Conservation (phyloP, 1,284 basidiomycete species). For the Calocybe gambosa region DNA sequence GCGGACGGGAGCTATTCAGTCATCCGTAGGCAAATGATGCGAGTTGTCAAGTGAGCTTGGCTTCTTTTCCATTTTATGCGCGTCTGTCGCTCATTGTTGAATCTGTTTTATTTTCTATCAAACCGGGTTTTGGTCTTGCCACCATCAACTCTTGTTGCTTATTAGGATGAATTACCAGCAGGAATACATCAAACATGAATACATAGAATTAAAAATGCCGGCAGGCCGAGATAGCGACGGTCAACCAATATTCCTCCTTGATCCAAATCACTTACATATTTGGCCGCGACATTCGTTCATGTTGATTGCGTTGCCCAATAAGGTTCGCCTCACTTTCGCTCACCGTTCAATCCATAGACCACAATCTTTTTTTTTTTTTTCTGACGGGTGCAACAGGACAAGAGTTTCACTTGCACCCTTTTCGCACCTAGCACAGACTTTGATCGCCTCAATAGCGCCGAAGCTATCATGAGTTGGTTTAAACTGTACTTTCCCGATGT, state of each 20-base stretch:
- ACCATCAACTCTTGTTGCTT: slow-evolving; percentile 18
- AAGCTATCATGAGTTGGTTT: slow-evolving; percentile 75
- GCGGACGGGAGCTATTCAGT: slow-evolving; percentile 88
- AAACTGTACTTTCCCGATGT: slow-evolving; percentile 83
- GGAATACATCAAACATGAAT: slow-evolving; percentile 92
- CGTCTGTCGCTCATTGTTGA: slow-evolving; percentile 14
- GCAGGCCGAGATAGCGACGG: slow-evolving; percentile 61
- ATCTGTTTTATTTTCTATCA: slow-evolving; percentile 22
- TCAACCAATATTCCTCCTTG: slow-evolving; percentile 71
- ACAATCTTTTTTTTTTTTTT: slow-evolving; percentile 13
- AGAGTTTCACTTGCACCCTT: slow-evolving; percentile 85
- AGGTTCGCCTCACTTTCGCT: slow-evolving; percentile 46
- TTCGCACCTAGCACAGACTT: slow-evolving; percentile 86
- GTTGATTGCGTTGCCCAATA: slow-evolving; percentile 97
- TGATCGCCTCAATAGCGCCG: slow-evolving; percentile 55
- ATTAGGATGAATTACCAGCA: slow-evolving; percentile 89
- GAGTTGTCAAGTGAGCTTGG: slow-evolving; percentile 67
- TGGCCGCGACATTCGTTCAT: slow-evolving; percentile 99
- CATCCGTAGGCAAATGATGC: slow-evolving; percentile 85
- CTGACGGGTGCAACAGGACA: slow-evolving; percentile 47
- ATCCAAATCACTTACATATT: slow-evolving; percentile 95
- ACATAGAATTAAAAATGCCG: slow-evolving; percentile 95
- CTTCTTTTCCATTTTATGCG: slow-evolving; percentile 19
- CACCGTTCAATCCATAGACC: slow-evolving; percentile 15
- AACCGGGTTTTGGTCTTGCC: slow-evolving; percentile 16